These are phyloP conservation scores for Epithemia pelagica DNA, from an alignment of 108 stramenopile genomes.

Conservation along the genomic window DNA sequence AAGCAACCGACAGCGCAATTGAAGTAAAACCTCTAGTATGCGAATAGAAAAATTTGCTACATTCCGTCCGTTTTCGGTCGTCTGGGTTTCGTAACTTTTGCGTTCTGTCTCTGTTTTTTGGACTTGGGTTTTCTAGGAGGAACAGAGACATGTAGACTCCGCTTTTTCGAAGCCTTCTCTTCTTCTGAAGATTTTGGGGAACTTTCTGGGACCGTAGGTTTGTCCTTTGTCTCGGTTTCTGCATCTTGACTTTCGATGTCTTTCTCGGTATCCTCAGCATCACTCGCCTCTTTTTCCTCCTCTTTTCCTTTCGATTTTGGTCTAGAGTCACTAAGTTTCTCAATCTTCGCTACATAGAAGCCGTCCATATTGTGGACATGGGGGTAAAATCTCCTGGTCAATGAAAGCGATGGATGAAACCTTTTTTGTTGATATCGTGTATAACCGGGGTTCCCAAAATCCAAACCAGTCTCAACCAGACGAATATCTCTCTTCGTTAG, in stretches of 20 bases:
- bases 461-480: conserved; percentile 88
- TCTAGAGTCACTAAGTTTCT: conserved; percentile 78
- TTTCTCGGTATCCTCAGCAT: conserved; percentile 2
- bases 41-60: conserved; percentile 11
- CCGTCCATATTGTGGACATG: conserved; percentile 99
- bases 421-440: conserved; percentile 89
- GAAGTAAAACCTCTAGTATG: no score
- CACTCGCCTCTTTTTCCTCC: conserved; percentile 5
- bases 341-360: conserved; percentile 97
- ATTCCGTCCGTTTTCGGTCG: conserved; percentile 23
- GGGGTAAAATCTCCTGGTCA: conserved; percentile 95
- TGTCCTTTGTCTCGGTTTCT: conserved; percentile 15
- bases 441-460: conserved; percentile 92
- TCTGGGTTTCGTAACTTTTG: conserved; percentile 73
- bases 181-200: conserved; percentile 15
- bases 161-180: conserved; percentile 28
- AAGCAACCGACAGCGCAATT: no score
- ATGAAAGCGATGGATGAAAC: conserved; percentile 93
- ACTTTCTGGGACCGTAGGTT: conserved; percentile 15
- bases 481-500: conserved; percentile 91
- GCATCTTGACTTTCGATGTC: conserved; percentile 16
- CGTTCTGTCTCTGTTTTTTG: conserved; percentile 54
- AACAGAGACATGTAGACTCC: conserved; percentile 37
- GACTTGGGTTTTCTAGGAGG: conserved; percentile 14
- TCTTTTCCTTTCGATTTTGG: conserved; percentile 16